These are phyloP conservation scores for Lactarius vividus DNA, from an alignment of 768 basidiomycete species.

Conservation along the genomic window DNA sequence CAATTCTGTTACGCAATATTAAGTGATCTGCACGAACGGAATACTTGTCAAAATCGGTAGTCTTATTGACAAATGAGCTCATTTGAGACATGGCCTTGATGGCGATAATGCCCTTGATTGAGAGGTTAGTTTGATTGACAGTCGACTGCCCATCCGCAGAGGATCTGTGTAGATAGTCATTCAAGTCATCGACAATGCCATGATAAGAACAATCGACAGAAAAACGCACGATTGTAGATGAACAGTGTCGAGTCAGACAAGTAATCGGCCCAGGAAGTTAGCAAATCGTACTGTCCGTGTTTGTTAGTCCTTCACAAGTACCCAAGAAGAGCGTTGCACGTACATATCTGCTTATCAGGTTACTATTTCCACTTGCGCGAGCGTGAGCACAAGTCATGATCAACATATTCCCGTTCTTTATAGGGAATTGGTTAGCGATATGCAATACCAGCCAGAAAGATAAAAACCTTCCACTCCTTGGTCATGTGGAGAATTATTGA, in stretches of 20 bases:
- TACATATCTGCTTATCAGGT: constrained; percentile 30
- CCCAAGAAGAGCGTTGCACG: not conserved
- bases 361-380: constrained; percentile 30
- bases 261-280: constrained; percentile 36
- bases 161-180: constrained; percentile 7
- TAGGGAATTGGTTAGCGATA: not conserved
- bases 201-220: constrained; percentile 44
- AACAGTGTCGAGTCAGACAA: constrained; percentile 42
- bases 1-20: not conserved
- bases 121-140: constrained; percentile 65
- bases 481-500: not conserved
- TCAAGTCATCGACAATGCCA: constrained; percentile 12
- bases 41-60: constrained; percentile 29
- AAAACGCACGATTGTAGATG: constrained; percentile 46
- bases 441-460: not conserved
- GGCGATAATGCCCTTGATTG: constrained; percentile 68
- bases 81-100: constrained; percentile 64
- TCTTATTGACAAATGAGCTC: constrained; percentile 33
- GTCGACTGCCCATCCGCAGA: constrained; percentile 14
- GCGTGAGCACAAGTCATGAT: constrained; percentile 36
- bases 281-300: constrained; percentile 29
- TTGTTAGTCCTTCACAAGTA: not conserved
- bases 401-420: constrained; percentile 36
- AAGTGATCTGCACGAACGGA: constrained; percentile 26
- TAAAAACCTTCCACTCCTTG: constrained; percentile 20